Conservation (phyloP, 108 stramenopile genomes). For the Cyclotella distinguenda region DNA sequence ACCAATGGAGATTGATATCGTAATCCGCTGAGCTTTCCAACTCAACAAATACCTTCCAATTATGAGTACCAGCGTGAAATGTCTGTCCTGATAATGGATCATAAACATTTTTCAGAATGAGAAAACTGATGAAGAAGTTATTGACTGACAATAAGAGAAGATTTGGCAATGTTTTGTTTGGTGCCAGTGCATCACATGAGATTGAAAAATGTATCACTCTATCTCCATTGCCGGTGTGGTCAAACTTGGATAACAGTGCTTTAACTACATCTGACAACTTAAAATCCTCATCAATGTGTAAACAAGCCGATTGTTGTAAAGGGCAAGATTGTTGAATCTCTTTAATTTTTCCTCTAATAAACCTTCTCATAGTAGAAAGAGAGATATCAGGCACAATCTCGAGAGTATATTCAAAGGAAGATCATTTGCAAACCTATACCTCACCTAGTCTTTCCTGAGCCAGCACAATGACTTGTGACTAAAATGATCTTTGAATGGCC, state of each 20-base stretch:
- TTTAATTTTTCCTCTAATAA: no score
- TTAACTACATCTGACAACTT: conserved; percentile 2
- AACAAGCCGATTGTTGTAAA: no score
- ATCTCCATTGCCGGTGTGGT: neutral
- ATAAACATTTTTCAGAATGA: conserved; percentile 10
- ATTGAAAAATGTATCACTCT: conserved; percentile 26
- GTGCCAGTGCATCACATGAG: neutral
- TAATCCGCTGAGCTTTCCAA: conserved; percentile 7
- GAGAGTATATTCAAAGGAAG: no score
- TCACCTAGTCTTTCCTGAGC: conserved; percentile 34
- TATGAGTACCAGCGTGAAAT: conserved; percentile 11
- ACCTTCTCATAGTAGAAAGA: no score
- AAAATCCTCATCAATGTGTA: conserved; percentile 34
- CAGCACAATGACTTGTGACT: conserved; percentile 2
- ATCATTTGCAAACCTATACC: no score
- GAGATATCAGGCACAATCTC: no score
- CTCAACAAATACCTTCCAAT: conserved; percentile 18
- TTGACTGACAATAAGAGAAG: conserved; percentile 14
- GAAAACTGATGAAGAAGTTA: conserved; percentile 28
- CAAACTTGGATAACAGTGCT: conserved; percentile 12
- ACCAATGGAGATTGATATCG: conserved; percentile 5
- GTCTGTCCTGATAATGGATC: conserved; percentile 19
- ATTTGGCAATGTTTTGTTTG: neutral
- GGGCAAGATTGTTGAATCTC: no score
- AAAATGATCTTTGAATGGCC: no score